Percentiles rank a stretch among this genome's conserved stretches.
These are phyloP conservation scores for Porcisia hertigi DNA, from an alignment of 208 protist species.

Conservation along the genomic window DNA sequence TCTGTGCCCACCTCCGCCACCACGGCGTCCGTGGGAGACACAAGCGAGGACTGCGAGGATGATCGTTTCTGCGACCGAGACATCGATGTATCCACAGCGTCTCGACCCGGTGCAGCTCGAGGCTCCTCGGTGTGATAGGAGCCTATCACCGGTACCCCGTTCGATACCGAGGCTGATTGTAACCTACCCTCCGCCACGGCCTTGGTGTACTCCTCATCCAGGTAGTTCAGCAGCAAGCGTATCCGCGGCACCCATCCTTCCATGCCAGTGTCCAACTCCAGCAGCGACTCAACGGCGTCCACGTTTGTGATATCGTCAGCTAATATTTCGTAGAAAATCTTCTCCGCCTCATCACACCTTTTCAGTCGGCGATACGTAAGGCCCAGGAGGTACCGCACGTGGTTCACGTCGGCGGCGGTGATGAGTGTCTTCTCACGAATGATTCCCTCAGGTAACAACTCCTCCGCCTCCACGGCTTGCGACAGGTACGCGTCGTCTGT, in stretches of 20 bases:
- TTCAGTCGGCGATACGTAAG: conserved; percentile 52
- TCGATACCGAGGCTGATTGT: not conserved
- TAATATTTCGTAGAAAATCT: conserved; percentile 48
- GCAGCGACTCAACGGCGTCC: conserved; percentile 72
- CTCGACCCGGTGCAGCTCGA: not conserved
- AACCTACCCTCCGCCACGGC: conserved; percentile 18
- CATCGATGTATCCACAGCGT: not conserved
- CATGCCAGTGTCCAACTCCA: conserved; percentile 71
- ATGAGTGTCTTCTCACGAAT: conserved; percentile 31
- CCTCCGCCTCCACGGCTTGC: conserved; percentile 32
- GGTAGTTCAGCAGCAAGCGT: conserved; percentile 52
- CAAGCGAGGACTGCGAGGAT: not conserved
- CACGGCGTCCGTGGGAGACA: not conserved
- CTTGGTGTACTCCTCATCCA: conserved; percentile 31
- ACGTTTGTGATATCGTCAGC: conserved; percentile 44
- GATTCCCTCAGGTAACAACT: conserved; percentile 14
- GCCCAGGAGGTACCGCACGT: conserved; percentile 71
- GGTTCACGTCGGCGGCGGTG: conserved; percentile 58
- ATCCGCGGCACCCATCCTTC: conserved; percentile 42
- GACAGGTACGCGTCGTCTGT: conserved; percentile 28
- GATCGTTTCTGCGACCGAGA: not conserved
- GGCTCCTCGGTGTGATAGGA: not conserved
- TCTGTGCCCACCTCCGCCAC: not conserved
- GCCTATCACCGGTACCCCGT: not conserved
- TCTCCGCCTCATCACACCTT: conserved; percentile 49